Conservation (phyloP, 371 early-diverging fungal species). For the Mortierella sp. region DNA sequence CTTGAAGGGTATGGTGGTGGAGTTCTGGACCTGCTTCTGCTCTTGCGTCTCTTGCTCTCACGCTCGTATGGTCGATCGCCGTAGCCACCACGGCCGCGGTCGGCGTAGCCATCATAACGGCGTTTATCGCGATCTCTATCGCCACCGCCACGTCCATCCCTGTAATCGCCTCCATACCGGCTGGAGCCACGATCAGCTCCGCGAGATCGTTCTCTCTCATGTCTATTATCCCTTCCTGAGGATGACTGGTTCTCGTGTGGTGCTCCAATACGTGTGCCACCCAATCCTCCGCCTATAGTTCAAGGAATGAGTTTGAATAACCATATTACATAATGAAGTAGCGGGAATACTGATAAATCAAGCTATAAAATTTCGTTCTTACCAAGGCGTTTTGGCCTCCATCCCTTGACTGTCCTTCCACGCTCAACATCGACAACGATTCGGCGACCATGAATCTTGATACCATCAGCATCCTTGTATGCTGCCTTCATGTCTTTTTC, state of each 20-base stretch:
- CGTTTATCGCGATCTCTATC: conserved; percentile 45
- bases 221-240: conserved; percentile 58
- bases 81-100: conserved; percentile 54
- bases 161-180: conserved; percentile 14
- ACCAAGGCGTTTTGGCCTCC: conserved; percentile 91
- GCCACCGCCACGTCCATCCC: conserved; percentile 52
- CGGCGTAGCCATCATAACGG: conserved; percentile 22
- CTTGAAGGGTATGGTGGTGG: conserved; percentile 31
- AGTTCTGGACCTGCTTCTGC: conserved; percentile 47
- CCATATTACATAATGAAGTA: background rate
- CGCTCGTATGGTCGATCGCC: conserved; percentile 53
- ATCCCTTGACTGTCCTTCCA: conserved; percentile 95
- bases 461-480: conserved; percentile 91
- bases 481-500: conserved; percentile 95
- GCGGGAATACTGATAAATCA: too few relatives aligned
- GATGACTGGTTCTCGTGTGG: conserved; percentile 65
- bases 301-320: background rate
- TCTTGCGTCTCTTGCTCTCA: conserved; percentile 55
- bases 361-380: conserved; percentile 10
- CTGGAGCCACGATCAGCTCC: conserved; percentile 2
- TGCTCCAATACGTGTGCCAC: conserved; percentile 82
- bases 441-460: conserved; percentile 87
- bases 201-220: conserved; percentile 55
- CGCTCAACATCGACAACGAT: conserved; percentile 96
- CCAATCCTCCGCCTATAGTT: conserved; percentile 87